phyloP scores from a whole-genome alignment of 768 basidiomycete genomes.

The Trametes sanguinea region DNA sequence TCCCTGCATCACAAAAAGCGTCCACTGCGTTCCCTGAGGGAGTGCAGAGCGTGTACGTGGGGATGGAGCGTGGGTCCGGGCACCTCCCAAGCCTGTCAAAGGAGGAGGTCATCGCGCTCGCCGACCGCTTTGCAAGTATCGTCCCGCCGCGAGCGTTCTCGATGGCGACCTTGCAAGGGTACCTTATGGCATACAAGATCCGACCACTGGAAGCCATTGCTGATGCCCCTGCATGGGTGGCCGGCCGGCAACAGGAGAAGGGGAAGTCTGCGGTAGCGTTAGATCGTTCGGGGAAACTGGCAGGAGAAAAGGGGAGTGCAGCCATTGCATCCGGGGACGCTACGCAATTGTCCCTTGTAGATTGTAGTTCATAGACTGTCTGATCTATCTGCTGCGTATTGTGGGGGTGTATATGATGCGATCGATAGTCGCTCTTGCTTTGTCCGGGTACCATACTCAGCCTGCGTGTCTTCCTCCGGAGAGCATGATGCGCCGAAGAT shows the following conservation, averaged over 20 bases:
- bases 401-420: too few relatives aligned
- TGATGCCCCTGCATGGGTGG: slow-evolving; percentile 20
- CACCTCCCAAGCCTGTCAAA: slow-evolving; percentile 34
- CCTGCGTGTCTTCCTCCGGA: too few relatives aligned
- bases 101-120: slow-evolving; percentile 46
- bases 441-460: too few relatives aligned
- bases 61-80: neutral
- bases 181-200: slow-evolving; percentile 68
- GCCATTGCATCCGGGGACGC: too few relatives aligned
- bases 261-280: neutral
- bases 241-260: slow-evolving; percentile 2
- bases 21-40: neutral
- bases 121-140: slow-evolving; percentile 52
- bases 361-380: too few relatives aligned
- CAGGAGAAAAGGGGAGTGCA: too few relatives aligned
- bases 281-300: neutral
- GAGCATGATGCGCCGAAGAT: too few relatives aligned
- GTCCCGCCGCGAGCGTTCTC: slow-evolving; percentile 43
- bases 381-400: too few relatives aligned
- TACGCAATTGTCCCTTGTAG: too few relatives aligned
- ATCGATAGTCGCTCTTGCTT: too few relatives aligned
- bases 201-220: slow-evolving; percentile 53
- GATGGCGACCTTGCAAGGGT: slow-evolving; percentile 64
- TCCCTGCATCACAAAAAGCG: neutral
- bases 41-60: slow-evolving; percentile 1